Evolutionary conservation across 768 basidiomycete genomes (phyloP), one percentile per base, ranked within the genome.

Genomic region (Kwoniella europaea): DNA sequence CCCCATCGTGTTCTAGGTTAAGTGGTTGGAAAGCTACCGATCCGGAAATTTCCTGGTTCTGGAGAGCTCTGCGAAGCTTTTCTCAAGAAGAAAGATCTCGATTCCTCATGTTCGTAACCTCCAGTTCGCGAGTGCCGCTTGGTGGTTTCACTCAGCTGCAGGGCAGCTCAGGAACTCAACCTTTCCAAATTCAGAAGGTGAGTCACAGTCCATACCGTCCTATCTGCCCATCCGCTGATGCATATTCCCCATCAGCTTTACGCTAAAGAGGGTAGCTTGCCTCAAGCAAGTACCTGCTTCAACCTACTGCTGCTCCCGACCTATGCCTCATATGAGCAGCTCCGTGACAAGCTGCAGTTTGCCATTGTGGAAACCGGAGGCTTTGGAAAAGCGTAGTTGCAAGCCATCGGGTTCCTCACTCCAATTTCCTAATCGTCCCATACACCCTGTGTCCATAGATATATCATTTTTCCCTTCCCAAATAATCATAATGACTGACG

Each of bases 41-140:
- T 82, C 93, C 96, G 6, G 94, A 96, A 78, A 94, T 98, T 70
- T 90, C 92, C 35, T 99, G 95, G 95, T 98, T 94, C 91, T 99
- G 97, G 97, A 89, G 97, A 74, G 96, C 96, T 1, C 88, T 99
- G 54, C 94, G 98, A 84, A 96, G 94, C 10, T 98, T 98, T 86
- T 93, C 92, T 75, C 91, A 96, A 43, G 95, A 98, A 77, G 97
- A 99, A 84, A 87, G 94, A 67, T 94, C 97, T 42, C 94, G 97
- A 83, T 93, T 99, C 56, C 87, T 99, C 67, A 96, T 95, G 86
- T 99, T 99, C 84, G 95, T 94, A 15, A 96, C 97, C 1, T 81
- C 79, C 90, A 93, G 70, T 90, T 94, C 94, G 10, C 88, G 95
- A 57, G 96, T 99, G 0, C 96, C 96, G 10, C 88, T 98, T 50